Conservation (phyloP, 2,329 filamentous ascomycete genomes). For the Bipolaris gigantea region DNA sequence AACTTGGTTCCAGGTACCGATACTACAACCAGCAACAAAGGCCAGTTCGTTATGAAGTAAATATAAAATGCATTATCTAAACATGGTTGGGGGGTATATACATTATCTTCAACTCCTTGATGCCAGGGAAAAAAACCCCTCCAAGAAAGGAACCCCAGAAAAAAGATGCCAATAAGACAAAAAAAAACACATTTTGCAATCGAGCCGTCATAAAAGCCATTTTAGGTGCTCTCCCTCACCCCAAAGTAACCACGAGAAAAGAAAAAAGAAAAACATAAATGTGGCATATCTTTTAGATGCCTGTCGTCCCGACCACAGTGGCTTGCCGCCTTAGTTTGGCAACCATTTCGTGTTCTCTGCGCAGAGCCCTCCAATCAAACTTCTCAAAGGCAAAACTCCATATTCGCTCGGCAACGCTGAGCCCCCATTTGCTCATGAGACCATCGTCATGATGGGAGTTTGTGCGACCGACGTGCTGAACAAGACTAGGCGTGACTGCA, state of each 20-base stretch:
- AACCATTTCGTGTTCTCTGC: constrained; percentile 33
- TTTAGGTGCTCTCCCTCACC: too few relatives aligned
- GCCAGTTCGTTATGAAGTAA: too few relatives aligned
- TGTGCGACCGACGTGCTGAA: constrained; percentile 51
- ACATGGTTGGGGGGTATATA: background rate
- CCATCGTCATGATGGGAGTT: constrained; percentile 44
- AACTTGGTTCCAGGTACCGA: too few relatives aligned
- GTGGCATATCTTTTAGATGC: too few relatives aligned
- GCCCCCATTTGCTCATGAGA: constrained; percentile 29
- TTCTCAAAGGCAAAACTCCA: constrained; percentile 48
- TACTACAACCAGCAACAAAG: too few relatives aligned
- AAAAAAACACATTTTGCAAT: background rate
- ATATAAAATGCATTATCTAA: background rate
- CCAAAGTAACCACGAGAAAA: too few relatives aligned
- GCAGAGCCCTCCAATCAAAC: constrained; percentile 30
- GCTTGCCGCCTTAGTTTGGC: constrained; percentile 5
- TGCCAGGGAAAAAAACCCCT: background rate
- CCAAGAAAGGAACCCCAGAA: background rate
- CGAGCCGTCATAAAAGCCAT: too few relatives aligned
- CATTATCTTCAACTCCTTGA: background rate
- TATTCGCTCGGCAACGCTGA: constrained; percentile 42
- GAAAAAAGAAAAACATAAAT: too few relatives aligned
- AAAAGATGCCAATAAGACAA: background rate
- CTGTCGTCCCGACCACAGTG: background rate
- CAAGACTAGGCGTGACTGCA: constrained; percentile 48